Evolutionary conservation across 495 filamentous ascomycete species (phyloP), one percentile per base, ranked within the genome.

Genomic region (Penicillium canescens): DNA sequence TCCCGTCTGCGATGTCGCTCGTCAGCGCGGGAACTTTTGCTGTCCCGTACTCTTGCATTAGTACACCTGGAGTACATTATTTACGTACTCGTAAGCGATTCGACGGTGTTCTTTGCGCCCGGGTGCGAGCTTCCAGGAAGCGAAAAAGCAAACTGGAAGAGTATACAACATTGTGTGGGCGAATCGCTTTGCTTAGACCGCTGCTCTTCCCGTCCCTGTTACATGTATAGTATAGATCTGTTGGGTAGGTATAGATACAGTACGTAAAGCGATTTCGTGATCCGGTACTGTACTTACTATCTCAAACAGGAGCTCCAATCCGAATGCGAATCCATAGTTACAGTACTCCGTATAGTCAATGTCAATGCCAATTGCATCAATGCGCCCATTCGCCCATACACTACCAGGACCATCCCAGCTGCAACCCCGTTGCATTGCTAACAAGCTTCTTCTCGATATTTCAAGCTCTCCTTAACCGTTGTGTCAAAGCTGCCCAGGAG

Each of bases 391-490:
- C 26, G 24, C 49, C 18, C 41, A n/a, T n/a, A 41, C 1, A 2
- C n/a, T 24, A 20, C 40, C 21, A 8, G 37, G 46, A 10, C 28
- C 20, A 52, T 52, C 47, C 38, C 26, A 24, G 39, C 11, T 34
- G 42, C 31, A 31, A 14, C 5, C 23, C 54, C 44, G 55, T 56
- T 44, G 35, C 18, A 36, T 46, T 54, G 51, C 24, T 42, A 57
- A 61, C 57, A 60, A 67, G 58, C 64, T 67, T 65, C 61, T 43
- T 44, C 52, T 40, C 14, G 31, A 26, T 6, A 54, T 65, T 57
- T 4, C 24, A 21, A 54, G 52, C 37, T 13, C 28, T 42, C 37
- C 56, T 52, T 18, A 18, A 18, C 18, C 18, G 47, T 23, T 24
- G 10, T 11, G 37, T 46, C 21, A 18, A 18, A 18, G 18, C 46